Percentiles rank a stretch among this genome's conserved stretches.
Evolutionary conservation across 192 early-diverging fungal species (phyloP).

Genomic region (Backusella parvicylindrica): DNA sequence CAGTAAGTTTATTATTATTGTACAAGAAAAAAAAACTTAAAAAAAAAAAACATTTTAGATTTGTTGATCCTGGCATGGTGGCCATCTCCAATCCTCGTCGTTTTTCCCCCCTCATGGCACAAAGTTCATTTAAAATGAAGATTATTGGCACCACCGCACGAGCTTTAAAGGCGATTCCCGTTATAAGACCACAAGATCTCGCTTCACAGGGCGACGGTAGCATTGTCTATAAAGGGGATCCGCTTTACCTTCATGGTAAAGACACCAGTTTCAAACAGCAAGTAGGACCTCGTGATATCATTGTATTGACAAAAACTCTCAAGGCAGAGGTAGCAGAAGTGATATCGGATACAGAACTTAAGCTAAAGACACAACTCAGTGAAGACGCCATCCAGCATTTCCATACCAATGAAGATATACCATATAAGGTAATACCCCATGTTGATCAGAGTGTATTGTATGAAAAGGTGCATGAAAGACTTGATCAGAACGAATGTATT

Average conservation of each 20-base stretch:
- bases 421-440: slow-evolving; percentile 68
- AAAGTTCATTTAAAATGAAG: slow-evolving; percentile 77
- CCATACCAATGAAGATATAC: slow-evolving; percentile 8
- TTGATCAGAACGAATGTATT: slow-evolving; percentile 72
- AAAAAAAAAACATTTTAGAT: slow-evolving; percentile 37
- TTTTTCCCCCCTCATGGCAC: slow-evolving; percentile 72
- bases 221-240: slow-evolving; percentile 54
- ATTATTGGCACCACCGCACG: slow-evolving; percentile 81
- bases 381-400: slow-evolving; percentile 58
- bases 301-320: slow-evolving; percentile 40
- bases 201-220: slow-evolving; percentile 62
- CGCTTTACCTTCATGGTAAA: slow-evolving; percentile 54
- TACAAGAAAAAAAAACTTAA: not conserved
- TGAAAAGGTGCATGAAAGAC: slow-evolving; percentile 69
- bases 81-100: slow-evolving; percentile 71
- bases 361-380: slow-evolving; percentile 65
- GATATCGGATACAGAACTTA: slow-evolving; percentile 73
- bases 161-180: slow-evolving; percentile 80
- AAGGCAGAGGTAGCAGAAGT: slow-evolving; percentile 65
- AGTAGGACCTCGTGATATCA: slow-evolving; percentile 54
- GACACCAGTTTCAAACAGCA: slow-evolving; percentile 69
- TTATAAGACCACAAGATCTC: slow-evolving; percentile 88
- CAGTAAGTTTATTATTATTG: slow-evolving; percentile 44
- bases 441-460: slow-evolving; percentile 89
- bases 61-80: slow-evolving; percentile 90